Evolutionary conservation across 116 monocot species (phyloP).

Genomic region (Dioscorea cayenensis): DNA sequence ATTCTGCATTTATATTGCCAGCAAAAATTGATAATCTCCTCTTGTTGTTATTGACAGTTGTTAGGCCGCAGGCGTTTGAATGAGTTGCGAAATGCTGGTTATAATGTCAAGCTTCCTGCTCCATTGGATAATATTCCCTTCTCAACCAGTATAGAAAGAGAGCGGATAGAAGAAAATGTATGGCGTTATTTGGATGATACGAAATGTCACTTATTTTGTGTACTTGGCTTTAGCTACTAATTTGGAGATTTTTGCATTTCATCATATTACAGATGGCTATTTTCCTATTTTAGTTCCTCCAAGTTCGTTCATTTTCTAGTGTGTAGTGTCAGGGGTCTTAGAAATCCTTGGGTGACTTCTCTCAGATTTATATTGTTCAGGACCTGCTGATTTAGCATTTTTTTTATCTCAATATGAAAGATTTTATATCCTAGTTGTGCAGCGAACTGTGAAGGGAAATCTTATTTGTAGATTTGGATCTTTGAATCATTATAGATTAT

Average conservation of each 20-base stretch:
- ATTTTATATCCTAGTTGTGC: no score
- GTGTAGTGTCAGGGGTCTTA: no score
- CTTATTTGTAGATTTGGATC: no score
- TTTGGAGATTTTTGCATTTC: not conserved
- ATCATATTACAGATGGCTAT: no score
- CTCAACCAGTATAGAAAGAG: constrained; percentile 67
- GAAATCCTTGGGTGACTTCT: no score
- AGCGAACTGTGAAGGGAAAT: no score
- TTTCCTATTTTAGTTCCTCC: no score
- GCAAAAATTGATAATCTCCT: constrained; percentile 1
- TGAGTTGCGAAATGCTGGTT: constrained; percentile 82
- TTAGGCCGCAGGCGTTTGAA: constrained; percentile 80
- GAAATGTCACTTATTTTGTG: not conserved
- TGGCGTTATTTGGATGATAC: not conserved
- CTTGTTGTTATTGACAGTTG: constrained; percentile 40
- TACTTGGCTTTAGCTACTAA: not conserved
- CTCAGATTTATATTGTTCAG: no score
- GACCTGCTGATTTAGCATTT: no score
- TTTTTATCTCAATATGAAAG: no score
- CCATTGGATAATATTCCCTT: constrained; percentile 88
- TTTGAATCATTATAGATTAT: no score
- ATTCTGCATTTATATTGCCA: not conserved
- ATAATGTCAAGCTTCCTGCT: constrained; percentile 77
- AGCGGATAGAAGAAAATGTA: constrained; percentile 92
- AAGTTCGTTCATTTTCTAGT: no score